Base-by-base conservation (phyloP, 345 rosid genomes). In the Hibiscus syriacus region DNA sequence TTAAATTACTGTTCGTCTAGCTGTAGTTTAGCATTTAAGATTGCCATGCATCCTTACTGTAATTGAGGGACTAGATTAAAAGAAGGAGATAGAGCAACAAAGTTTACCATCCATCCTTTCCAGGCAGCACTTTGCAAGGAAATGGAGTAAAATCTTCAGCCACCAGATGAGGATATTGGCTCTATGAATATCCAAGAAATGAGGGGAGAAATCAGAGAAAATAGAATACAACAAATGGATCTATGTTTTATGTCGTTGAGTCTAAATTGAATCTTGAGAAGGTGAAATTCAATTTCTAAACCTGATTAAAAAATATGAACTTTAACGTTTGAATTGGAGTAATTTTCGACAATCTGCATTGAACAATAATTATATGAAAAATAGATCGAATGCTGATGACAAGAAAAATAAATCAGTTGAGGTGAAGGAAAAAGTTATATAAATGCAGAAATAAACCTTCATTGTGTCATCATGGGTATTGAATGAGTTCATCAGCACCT, bases 31-130 rank as follows among this genome's bases (percentile, higher is more conserved):
- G 96, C 97, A 90, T 80, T 92, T 97, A 70, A 85, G 96, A 80
- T 87, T 88, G 74, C 82, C 87, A 82, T 32, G n/a, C n/a, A n/a
- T n/a, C n/a, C n/a, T n/a, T n/a, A n/a, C n/a, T n/a, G n/a, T n/a
- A 88, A 69, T 65, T 94, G 88, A 19, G 53, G 43, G 77, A 86
- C 34, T n/a, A 73, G 39, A 32, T 32, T 46, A 27, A 23, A 36
- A 5, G 0, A 41, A 38, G n/a, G n/a, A n/a, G n/a, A n/a, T n/a
- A n/a, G n/a, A n/a, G n/a, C n/a, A n/a, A n/a, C n/a, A n/a, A n/a
- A n/a, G n/a, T n/a, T n/a, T 93, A 93, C 98, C 98, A 93, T 84
- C 92, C 98, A 73, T 93, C 96, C 81, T 90, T 93, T 74, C 86
- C 96, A 49, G 89, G 69, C 71, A 80, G 74, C 75, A 97, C 98